These are phyloP conservation scores for Crithidia acanthocephali DNA, from an alignment of 208 protist genomes.

Conservation along the genomic window DNA sequence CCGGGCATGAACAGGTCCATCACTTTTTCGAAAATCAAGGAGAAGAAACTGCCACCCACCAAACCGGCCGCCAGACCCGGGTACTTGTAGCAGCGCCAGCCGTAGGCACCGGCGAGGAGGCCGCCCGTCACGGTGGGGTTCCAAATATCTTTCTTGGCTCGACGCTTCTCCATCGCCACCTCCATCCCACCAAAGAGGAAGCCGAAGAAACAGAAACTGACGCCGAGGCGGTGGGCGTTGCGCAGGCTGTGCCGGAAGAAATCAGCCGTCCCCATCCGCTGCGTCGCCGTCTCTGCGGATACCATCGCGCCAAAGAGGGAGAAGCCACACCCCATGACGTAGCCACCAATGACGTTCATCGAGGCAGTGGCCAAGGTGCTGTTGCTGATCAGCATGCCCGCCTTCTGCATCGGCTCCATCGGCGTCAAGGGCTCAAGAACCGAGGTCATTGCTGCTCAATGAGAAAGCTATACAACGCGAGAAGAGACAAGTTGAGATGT, in stretches of 20 bases:
- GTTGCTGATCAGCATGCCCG: conserved; percentile 63
- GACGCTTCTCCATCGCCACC: conserved; percentile 92
- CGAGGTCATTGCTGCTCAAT: conserved; percentile 38
- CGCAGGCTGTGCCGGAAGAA: conserved; percentile 85
- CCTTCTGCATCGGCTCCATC: conserved; percentile 67
- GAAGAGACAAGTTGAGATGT: no score
- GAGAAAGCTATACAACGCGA: neutral
- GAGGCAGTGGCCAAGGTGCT: conserved; percentile 63
- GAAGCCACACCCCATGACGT: conserved; percentile 90
- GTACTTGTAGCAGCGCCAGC: conserved; percentile 81
- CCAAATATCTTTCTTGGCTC: conserved; percentile 85
- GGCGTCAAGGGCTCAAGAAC: conserved; percentile 72
- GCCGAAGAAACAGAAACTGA: conserved; percentile 87
- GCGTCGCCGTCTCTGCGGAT: conserved; percentile 79
- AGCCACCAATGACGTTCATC: conserved; percentile 78
- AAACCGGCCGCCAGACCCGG: conserved; percentile 74
- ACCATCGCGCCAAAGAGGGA: conserved; percentile 92
- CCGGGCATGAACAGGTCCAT: conserved; percentile 44
- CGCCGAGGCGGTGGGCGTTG: conserved; percentile 62
- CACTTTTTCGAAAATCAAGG: conserved; percentile 82
- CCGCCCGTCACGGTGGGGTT: conserved; percentile 83
- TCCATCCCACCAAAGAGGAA: conserved; percentile 91
- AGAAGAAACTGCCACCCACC: conserved; percentile 69
- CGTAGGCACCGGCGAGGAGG: conserved; percentile 78
- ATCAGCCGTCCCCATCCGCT: conserved; percentile 89